Conservation (phyloP, 768 basidiomycete genomes). For the Cubamyces sp. region DNA sequence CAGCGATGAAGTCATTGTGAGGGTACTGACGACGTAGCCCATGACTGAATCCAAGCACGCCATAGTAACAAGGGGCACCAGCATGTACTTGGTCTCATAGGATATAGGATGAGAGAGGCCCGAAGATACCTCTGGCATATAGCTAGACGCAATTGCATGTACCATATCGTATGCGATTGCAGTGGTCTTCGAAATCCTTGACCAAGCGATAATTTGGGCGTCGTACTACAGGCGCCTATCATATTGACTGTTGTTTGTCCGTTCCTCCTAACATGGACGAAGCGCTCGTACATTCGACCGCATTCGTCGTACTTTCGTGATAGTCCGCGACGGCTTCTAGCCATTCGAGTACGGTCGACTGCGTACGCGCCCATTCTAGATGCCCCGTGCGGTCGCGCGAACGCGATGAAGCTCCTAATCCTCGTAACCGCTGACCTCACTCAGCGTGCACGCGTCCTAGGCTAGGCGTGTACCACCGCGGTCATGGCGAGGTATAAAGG, state of each 20-base stretch:
- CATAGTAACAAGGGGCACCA: neutral
- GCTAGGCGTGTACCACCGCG: neutral
- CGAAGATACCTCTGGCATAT: too few relatives aligned
- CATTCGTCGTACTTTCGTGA: neutral
- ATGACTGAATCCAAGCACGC: neutral
- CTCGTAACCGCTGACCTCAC: constrained; percentile 19
- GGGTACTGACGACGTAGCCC: neutral
- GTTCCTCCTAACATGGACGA: neutral
- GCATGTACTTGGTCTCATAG: too few relatives aligned
- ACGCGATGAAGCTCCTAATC: constrained; percentile 2
- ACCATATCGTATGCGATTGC: too few relatives aligned
- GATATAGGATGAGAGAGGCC: too few relatives aligned
- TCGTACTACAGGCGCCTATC: too few relatives aligned
- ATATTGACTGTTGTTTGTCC: neutral
- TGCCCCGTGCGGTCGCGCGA: neutral
- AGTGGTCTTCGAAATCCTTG: too few relatives aligned
- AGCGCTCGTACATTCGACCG: neutral
- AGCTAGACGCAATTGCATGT: too few relatives aligned
- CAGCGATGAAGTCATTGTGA: neutral
- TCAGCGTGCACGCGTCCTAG: neutral
- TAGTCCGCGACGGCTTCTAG: neutral
- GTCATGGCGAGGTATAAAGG: neutral
- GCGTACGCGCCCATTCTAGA: constrained; percentile 1
- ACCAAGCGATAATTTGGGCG: too few relatives aligned
- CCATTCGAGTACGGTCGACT: neutral